Conservation (phyloP, 2,329 filamentous ascomycete species). For the Zymoseptoria pseudotritici region DNA sequence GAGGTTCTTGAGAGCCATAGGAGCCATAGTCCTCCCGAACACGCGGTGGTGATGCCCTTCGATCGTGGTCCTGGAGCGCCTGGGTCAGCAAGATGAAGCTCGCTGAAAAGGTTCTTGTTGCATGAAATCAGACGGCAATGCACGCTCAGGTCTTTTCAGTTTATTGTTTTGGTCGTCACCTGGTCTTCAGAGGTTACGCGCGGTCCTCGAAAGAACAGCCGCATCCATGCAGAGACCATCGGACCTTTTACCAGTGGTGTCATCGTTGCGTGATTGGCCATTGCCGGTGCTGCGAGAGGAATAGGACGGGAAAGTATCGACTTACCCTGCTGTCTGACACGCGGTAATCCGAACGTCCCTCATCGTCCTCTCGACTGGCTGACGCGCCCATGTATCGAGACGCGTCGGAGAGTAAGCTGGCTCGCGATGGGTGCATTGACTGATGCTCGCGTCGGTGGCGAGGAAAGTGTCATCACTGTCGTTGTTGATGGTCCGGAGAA, state of each 20-base stretch:
- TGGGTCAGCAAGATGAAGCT: background rate
- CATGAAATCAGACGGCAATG: background rate
- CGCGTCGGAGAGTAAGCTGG: background rate
- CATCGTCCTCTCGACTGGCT: background rate
- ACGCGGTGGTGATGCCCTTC: background rate
- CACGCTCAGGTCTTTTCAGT: slow-evolving; percentile 69
- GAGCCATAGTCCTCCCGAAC: background rate
- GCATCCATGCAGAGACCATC: slow-evolving; percentile 45
- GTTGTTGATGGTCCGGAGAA: background rate
- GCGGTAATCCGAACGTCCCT: background rate
- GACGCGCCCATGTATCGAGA: background rate
- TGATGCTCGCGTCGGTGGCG: background rate
- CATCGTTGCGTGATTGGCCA: slow-evolving; percentile 40
- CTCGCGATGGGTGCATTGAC: background rate
- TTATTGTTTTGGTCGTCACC: slow-evolving; percentile 31
- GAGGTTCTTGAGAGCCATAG: background rate
- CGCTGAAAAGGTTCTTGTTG: background rate
- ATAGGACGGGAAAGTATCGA: background rate
- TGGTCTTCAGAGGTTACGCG: slow-evolving; percentile 20
- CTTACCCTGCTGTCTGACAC: slow-evolving; percentile 1
- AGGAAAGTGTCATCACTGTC: background rate
- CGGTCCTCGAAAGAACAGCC: slow-evolving; percentile 7
- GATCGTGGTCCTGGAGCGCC: background rate
- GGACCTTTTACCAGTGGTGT: slow-evolving; percentile 57
- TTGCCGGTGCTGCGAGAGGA: background rate